Evolutionary conservation across 2,329 filamentous ascomycete species (phyloP).

Genomic region (Hypoxylon sp.): DNA sequence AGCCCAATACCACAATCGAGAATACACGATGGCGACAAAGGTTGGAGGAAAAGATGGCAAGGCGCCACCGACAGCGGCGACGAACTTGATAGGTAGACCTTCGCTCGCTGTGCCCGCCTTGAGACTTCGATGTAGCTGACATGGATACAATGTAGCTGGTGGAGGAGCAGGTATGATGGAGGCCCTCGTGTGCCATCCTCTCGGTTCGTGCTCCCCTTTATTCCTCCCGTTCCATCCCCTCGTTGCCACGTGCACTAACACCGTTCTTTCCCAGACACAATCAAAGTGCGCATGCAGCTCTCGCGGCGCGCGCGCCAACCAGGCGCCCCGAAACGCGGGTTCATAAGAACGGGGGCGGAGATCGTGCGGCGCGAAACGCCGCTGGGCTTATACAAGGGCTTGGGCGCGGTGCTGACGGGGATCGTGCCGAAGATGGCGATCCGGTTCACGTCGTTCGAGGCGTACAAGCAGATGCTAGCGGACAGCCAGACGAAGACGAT

Average conservation of each 20-base stretch:
- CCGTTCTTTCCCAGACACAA: conserved; percentile 75
- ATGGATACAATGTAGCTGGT: conserved; percentile 73
- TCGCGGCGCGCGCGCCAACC: conserved; percentile 86
- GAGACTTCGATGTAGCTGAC: conserved; percentile 31
- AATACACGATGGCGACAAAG: conserved; percentile 59
- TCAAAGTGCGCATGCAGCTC: conserved; percentile 99
- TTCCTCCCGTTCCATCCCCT: conserved; percentile 18
- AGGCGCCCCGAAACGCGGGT: conserved; percentile 88
- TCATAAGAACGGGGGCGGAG: conserved; percentile 85
- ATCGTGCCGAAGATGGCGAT: conserved; percentile 99
- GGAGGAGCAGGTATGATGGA: conserved; percentile 99
- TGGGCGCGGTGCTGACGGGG: conserved; percentile 95
- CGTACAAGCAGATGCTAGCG: conserved; percentile 88
- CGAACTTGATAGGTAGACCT: conserved; percentile 84
- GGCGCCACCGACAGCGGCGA: conserved; percentile 86
- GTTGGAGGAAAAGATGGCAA: conserved; percentile 68
- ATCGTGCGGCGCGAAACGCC: conserved; percentile 93
- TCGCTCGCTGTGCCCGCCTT: neutral
- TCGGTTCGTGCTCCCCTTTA: conserved; percentile 71
- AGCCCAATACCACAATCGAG: conserved; percentile 40
- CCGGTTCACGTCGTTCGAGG: conserved; percentile 96
- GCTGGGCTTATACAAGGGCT: conserved; percentile 94
- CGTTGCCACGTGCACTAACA: conserved; percentile 27
- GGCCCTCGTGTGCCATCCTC: conserved; percentile 93
- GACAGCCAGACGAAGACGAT: conserved; percentile 77